Base-by-base conservation (phyloP, 2,329 filamentous ascomycete genomes). In the Cladosporium austrohemisphaericum region DNA sequence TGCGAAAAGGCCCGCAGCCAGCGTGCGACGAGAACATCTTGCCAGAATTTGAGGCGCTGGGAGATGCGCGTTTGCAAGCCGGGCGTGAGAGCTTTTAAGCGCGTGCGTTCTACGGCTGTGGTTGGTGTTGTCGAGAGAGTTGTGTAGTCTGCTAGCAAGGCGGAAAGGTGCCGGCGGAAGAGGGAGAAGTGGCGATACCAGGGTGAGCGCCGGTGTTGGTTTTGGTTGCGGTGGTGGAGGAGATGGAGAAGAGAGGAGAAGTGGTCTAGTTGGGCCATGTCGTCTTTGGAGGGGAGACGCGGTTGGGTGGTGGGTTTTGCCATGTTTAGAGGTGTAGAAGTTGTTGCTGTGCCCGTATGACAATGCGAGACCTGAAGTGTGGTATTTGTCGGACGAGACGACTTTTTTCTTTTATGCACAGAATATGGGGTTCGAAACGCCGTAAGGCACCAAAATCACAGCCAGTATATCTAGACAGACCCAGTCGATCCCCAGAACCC, bases 171-270 rank as follows among this genome's bases (percentile, higher is more conserved):
- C 38, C 87, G 85, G 28, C 88, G 82, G 56, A 96, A 76, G 55
- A 85, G 77, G 46, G 78, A 78, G 53, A 96, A 81, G 60, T 73
- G 75, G 60, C 82, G 80, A 81, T 87, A 97, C 92, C 92, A 98
- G 63, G 82, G 80, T 23, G 84, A 79, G 54, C 79, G 76, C 49
- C 83, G 83, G 68, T 97, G 92, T 71, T 97, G 92, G 71, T 96
- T 97, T 64, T 84, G 85, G 73, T 96, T 93, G 60, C 90, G 88
- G 65, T 88, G 83, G 68, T 84, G 80, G 60, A 94, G 80, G 57
- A 86, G 78, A 61, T 85, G 76, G 36, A 96, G 80, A 38, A 91
- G 70, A 41, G 78, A 58, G 61, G 71, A 51, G 62, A 75, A 62
- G 50, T 71, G 67, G 32, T 16, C 31, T 19, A 51, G 40, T 7